Base-by-base conservation (phyloP, 164 flowering plant genomes). In the Euptelea pleiosperma region DNA sequence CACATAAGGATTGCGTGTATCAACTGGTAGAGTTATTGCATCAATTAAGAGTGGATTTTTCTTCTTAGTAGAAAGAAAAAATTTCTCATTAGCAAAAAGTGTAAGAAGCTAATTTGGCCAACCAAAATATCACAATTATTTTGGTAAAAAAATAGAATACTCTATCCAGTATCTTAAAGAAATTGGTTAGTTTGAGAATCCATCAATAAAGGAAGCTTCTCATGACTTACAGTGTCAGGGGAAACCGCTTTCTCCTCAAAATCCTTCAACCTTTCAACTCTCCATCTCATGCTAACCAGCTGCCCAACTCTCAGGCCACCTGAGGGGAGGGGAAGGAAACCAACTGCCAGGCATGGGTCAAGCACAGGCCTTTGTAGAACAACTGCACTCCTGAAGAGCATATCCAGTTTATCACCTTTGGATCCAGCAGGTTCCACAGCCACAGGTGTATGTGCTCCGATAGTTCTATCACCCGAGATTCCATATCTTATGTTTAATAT, bases 331-430 rank as follows among this genome's bases (percentile, higher is more conserved):
- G 99, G 91, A 60, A 91, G 91, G 68, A 94, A 91, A 56, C 97
- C 99, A 76, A 91, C 91, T n/a, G 97, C 93, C 57, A 91, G 54
- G 73, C 83, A 85, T 29, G 97, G 99, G 33, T 94, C 91, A 53
- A 85, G 85, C 47, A 91, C 89, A 53, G 96, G 96, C 62, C 85
- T 76, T 62, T 88, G 93, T 58, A 94, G 71, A 64, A 72, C 75
- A 70, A 94, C 69, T 55, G 83, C 84, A 73, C 91, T 82, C 77
- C 71, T 81, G 77, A 88, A 94, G 53, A 82, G 70, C 70, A 88
- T 66, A 42, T 68, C 68, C 53, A 70, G 63, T 34, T 65, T 62
- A 25, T 52, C 66, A 58, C 31, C 55, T 48, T 73, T 83, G 33
- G 63, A 30, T 57, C 41, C 74, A 35, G 43, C 15, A 31, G 71